Evolutionary conservation across 345 rosid species (phyloP).

Genomic region (Dipteronia dyeriana): DNA sequence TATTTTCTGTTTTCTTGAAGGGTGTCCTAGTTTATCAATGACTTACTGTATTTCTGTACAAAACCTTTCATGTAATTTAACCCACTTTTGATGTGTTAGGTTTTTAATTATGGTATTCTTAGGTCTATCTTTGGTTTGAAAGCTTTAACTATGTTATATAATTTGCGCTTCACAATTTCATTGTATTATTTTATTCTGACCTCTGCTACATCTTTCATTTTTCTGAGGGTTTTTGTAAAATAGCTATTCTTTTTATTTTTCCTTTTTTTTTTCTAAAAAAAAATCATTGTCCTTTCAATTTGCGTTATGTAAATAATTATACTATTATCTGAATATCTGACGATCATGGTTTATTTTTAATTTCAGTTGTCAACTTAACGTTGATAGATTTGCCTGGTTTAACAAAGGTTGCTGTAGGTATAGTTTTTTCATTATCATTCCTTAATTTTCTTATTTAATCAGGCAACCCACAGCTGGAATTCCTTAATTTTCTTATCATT

Average conservation of each 20-base stretch:
- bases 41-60: not conserved
- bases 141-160: not conserved
- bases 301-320: not conserved
- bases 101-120: not conserved
- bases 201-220: too few relatives aligned
- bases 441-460: not conserved
- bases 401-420: conserved; percentile 74
- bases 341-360: conserved; percentile 1
- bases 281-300: not conserved
- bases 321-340: not conserved
- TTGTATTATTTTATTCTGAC: not conserved
- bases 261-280: not conserved
- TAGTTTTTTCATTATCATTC: conserved; percentile 9
- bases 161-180: not conserved
- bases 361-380: conserved; percentile 67
- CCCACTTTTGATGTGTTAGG: not conserved
- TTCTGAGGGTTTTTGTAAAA: not conserved
- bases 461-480: not conserved
- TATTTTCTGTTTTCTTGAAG: not conserved
- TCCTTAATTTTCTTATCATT: not conserved
- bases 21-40: not conserved
- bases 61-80: not conserved
- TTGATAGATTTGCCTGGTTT: conserved; percentile 73
- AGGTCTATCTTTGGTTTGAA: not conserved
- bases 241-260: not conserved